These are phyloP conservation scores for Blastomyces gilchristii DNA, from an alignment of 2,329 filamentous ascomycete species.

Conservation along the genomic window DNA sequence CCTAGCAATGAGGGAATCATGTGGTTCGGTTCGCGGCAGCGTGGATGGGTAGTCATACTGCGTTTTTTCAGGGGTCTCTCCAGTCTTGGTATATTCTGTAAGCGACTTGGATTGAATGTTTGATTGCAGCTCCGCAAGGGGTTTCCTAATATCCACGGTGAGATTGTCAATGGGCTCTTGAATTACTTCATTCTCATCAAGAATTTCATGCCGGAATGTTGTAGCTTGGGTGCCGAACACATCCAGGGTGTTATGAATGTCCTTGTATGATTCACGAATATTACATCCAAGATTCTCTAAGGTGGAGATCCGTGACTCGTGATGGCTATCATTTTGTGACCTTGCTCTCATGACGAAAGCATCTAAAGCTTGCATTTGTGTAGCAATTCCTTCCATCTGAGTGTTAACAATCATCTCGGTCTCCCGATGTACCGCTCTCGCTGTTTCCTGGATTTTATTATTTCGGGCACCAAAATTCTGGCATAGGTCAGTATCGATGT, in stretches of 20 bases:
- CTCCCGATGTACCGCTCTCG: conserved; percentile 79
- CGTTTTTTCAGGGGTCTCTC: conserved; percentile 71
- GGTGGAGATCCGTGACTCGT: conserved; percentile 57
- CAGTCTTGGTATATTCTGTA: conserved; percentile 74
- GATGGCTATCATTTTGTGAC: conserved; percentile 67
- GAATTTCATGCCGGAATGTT: conserved; percentile 58
- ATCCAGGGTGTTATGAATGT: conserved; percentile 59
- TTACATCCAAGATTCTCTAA: conserved; percentile 56
- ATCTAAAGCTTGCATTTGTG: conserved; percentile 82
- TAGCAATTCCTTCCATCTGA: conserved; percentile 75
- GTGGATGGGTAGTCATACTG: conserved; percentile 70
- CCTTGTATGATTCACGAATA: conserved; percentile 62
- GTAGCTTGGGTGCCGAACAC: conserved; percentile 58
- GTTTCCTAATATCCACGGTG: conserved; percentile 49
- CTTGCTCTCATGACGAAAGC: conserved; percentile 78
- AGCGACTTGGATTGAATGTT: conserved; percentile 56
- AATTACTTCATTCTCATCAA: conserved; percentile 49
- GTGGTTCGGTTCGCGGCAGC: conserved; percentile 63
- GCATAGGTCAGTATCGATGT: conserved; percentile 7
- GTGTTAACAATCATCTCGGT: conserved; percentile 82
- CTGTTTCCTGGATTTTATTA: conserved; percentile 69
- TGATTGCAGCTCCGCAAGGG: conserved; percentile 60
- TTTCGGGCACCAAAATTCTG: conserved; percentile 36
- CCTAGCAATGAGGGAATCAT: conserved; percentile 47
- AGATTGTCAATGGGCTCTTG: conserved; percentile 54